Evolutionary conservation across 1,284 basidiomycete genomes (phyloP).

Genomic region (Pseudozyma sp.): DNA sequence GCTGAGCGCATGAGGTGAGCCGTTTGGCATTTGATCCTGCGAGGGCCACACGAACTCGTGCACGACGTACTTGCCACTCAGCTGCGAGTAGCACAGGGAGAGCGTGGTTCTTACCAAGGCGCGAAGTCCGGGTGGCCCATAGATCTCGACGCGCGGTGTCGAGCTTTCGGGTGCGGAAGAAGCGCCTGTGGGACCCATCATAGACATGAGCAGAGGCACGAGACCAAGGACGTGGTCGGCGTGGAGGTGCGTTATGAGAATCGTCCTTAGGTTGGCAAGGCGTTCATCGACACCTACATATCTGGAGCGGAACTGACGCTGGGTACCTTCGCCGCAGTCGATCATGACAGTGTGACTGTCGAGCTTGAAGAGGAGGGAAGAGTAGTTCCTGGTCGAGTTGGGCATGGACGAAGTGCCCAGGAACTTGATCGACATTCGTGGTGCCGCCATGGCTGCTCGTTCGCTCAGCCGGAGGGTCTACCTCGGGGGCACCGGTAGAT

Average conservation of each 20-base stretch:
- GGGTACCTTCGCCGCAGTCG: constrained; percentile 67
- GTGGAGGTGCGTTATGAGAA: constrained; percentile 66
- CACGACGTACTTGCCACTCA: constrained; percentile 61
- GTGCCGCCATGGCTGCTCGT: constrained; percentile 34
- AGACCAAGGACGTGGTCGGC: constrained; percentile 64
- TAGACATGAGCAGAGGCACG: constrained; percentile 63
- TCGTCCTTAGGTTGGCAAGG: constrained; percentile 57
- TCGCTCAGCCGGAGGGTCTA: not conserved
- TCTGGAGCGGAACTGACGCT: constrained; percentile 57
- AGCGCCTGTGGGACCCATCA: constrained; percentile 59
- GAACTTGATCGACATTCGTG: constrained; percentile 59
- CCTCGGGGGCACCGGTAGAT: too few species aligned
- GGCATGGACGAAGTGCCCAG: constrained; percentile 66
- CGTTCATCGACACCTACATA: constrained; percentile 58
- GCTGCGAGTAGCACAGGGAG: constrained; percentile 60
- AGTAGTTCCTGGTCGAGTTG: constrained; percentile 63
- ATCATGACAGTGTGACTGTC: constrained; percentile 61
- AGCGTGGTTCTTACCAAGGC: constrained; percentile 63
- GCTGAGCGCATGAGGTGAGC: constrained; percentile 15
- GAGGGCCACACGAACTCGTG: constrained; percentile 65
- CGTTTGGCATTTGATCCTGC: constrained; percentile 8
- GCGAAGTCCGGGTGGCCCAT: constrained; percentile 62
- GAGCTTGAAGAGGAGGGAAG: constrained; percentile 62
- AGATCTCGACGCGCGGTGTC: constrained; percentile 56
- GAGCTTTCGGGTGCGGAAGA: constrained; percentile 13